Evolutionary conservation across 129 eudicot genomes (phyloP).

Genomic region (Sambucus nigra): DNA sequence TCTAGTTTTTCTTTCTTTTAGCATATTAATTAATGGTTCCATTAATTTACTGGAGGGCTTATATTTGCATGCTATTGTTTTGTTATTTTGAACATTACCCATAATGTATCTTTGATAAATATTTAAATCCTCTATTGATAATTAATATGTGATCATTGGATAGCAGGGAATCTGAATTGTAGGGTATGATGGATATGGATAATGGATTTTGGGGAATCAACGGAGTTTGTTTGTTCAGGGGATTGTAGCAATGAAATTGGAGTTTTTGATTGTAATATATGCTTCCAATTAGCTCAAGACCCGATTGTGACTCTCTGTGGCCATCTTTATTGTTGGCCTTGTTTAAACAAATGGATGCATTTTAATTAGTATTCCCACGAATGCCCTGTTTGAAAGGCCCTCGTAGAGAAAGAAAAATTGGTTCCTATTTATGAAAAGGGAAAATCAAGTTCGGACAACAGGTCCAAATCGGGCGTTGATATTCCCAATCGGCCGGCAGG

Average conservation of each 20-base stretch:
- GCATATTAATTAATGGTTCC: not conserved
- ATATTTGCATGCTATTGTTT: not conserved
- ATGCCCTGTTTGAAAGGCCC: slow-evolving; percentile 66
- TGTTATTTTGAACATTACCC: not conserved
- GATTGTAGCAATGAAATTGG: slow-evolving; percentile 20
- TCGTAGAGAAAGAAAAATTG: slow-evolving; percentile 41
- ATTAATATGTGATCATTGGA: too few relatives aligned
- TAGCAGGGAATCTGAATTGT: slow-evolving; percentile 11
- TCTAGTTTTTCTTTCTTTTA: not conserved
- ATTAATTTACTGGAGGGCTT: not conserved
- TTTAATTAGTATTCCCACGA: slow-evolving; percentile 45
- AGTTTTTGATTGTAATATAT: slow-evolving; percentile 65
- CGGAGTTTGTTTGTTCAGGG: slow-evolving; percentile 19
- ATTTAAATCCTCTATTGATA: too few relatives aligned
- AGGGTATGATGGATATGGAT: slow-evolving; percentile 26
- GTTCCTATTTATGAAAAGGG: slow-evolving; percentile 76
- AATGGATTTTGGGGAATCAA: slow-evolving; percentile 21
- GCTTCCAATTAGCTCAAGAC: slow-evolving; percentile 65
- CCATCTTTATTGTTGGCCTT: slow-evolving; percentile 81
- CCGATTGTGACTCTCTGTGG: slow-evolving; percentile 73
- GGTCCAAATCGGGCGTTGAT: slow-evolving; percentile 13
- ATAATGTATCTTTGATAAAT: not conserved
- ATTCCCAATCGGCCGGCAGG: slow-evolving; percentile 65
- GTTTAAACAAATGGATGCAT: slow-evolving; percentile 62
- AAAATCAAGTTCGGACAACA: slow-evolving; percentile 29